Conservation (phyloP, 495 filamentous ascomycete species). For the Penicillium daleae region DNA sequence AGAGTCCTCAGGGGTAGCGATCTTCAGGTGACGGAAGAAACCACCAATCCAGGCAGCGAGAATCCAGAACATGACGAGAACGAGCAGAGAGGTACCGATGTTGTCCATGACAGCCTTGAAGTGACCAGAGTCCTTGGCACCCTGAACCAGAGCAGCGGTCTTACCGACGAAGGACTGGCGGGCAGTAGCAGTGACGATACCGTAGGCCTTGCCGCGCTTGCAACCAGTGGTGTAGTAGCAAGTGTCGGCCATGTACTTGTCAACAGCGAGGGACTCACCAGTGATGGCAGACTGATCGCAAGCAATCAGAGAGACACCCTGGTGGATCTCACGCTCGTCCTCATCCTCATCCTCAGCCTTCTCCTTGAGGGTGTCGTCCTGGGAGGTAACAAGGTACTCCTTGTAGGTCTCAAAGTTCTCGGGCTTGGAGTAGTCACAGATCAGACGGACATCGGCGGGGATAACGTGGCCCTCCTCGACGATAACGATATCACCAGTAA, state of each 20-base stretch:
- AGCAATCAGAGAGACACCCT: constrained; percentile 66
- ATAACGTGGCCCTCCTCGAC: constrained; percentile 78
- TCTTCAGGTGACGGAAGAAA: constrained; percentile 71
- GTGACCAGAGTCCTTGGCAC: constrained; percentile 72
- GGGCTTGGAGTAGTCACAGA: constrained; percentile 74
- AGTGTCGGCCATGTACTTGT: constrained; percentile 75
- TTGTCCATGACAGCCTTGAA: constrained; percentile 86
- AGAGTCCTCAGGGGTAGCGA: constrained; percentile 61
- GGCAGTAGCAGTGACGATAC: constrained; percentile 64
- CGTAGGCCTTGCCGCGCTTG: constrained; percentile 78
- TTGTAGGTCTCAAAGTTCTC: constrained; percentile 74
- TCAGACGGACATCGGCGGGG: constrained; percentile 73
- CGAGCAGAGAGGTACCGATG: constrained; percentile 73
- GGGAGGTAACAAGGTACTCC: constrained; percentile 61
- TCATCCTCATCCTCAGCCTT: constrained; percentile 62
- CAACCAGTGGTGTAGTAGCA: constrained; percentile 79
- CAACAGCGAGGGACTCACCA: constrained; percentile 76
- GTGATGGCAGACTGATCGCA: constrained; percentile 77
- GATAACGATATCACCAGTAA: constrained; percentile 80
- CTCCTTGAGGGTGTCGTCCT: constrained; percentile 65
- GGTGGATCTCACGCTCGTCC: constrained; percentile 58
- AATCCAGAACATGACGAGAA: constrained; percentile 75
- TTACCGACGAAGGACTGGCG: constrained; percentile 73
- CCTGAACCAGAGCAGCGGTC: constrained; percentile 71
- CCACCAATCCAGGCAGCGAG: constrained; percentile 73